These are phyloP conservation scores for Penicillium canariense DNA, from an alignment of 495 filamentous ascomycete species.

Conservation along the genomic window DNA sequence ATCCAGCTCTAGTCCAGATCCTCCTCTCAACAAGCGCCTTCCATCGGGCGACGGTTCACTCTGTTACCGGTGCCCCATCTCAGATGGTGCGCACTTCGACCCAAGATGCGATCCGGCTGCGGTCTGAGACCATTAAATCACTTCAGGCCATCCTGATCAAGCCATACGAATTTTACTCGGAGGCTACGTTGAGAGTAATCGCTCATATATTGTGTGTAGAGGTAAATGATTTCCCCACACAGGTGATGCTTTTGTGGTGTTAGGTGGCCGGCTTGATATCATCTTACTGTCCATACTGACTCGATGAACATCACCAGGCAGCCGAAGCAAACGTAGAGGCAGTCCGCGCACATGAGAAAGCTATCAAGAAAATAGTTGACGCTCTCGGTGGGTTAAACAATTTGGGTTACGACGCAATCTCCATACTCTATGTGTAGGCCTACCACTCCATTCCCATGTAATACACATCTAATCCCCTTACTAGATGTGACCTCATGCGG, in stretches of 20 bases:
- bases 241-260: neutral
- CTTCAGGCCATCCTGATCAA: neutral
- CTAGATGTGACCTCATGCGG: slow-evolving; percentile 1
- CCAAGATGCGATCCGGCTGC: neutral
- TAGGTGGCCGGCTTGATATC: no score
- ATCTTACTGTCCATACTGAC: neutral
- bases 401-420: neutral
- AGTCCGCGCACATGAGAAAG: neutral
- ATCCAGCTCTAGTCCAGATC: slow-evolving; percentile 1
- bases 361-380: neutral
- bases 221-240: neutral
- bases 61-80: neutral
- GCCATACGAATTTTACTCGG: neutral
- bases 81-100: neutral
- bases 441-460: neutral
- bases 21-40: neutral
- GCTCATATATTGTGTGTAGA: slow-evolving; percentile 1
- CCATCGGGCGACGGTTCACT: neutral
- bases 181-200: neutral
- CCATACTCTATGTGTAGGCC: neutral
- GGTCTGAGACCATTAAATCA: neutral
- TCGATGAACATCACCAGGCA: neutral
- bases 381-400: neutral
- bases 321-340: neutral
- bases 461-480: neutral